phyloP scores from a whole-genome alignment of 1,284 basidiomycete species.

The Apiotrichum gamsii region DNA sequence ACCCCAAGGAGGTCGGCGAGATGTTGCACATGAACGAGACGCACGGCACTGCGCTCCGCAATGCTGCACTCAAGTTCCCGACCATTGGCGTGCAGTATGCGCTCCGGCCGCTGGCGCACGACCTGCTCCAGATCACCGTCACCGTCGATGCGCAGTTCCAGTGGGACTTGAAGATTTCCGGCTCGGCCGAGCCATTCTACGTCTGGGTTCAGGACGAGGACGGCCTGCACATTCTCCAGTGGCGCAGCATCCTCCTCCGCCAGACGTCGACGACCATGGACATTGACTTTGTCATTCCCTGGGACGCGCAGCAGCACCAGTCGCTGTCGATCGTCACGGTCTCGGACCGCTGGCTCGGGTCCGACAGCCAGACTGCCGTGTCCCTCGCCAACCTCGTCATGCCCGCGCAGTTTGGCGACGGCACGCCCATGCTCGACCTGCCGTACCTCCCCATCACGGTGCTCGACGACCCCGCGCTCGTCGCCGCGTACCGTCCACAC shows the following conservation, averaged over 20 bases:
- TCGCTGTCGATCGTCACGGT: conserved; percentile 78
- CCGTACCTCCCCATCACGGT: conserved; percentile 65
- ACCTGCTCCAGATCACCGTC: conserved; percentile 73
- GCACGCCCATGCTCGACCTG: conserved; percentile 67
- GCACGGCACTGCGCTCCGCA: conserved; percentile 72
- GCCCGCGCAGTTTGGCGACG: conserved; percentile 61
- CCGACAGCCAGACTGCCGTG: conserved; percentile 67
- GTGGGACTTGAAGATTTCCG: conserved; percentile 79
- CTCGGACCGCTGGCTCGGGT: conserved; percentile 91
- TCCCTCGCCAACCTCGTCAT: conserved; percentile 66
- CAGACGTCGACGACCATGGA: conserved; percentile 58
- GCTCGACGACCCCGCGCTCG: conserved; percentile 53
- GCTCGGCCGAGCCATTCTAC: conserved; percentile 80
- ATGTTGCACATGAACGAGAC: conserved; percentile 80
- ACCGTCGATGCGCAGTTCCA: conserved; percentile 64
- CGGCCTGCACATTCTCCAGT: conserved; percentile 73
- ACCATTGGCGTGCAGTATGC: conserved; percentile 61
- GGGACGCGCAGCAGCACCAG: conserved; percentile 56
- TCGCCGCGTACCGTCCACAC: conserved; percentile 51
- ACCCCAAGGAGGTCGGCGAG: conserved; percentile 68
- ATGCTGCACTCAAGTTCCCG: conserved; percentile 82
- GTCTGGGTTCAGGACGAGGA: conserved; percentile 90
- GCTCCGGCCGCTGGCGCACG: conserved; percentile 73
- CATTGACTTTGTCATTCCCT: conserved; percentile 74
- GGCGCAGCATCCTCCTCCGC: conserved; percentile 65